phyloP scores from a whole-genome alignment of 345 rosid genomes.

The Geranium brycei region DNA sequence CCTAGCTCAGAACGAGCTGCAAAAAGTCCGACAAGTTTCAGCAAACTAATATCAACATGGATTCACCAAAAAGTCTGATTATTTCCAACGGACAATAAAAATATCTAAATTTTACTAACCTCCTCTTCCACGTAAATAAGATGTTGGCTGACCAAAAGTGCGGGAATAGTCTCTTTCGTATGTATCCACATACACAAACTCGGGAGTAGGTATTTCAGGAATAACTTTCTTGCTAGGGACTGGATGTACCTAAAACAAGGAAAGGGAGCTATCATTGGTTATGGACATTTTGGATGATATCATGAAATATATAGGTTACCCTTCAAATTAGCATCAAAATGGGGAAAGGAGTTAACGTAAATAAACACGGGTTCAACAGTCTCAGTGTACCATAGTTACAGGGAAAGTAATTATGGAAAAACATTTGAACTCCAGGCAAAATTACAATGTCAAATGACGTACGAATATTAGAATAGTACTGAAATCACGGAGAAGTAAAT shows the following conservation, averaged over 20 bases:
- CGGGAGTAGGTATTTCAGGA: constrained; percentile 87
- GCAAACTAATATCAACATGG: neutral
- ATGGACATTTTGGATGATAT: neutral
- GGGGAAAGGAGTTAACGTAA: neutral
- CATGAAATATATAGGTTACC: neutral
- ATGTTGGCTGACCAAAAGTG: constrained; percentile 66
- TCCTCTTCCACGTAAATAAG: constrained; percentile 94
- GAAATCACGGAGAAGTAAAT: neutral
- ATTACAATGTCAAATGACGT: neutral
- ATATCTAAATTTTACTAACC: constrained; percentile 29
- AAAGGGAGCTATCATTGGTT: neutral
- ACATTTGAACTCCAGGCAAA: neutral
- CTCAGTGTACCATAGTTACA: neutral
- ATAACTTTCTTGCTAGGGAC: constrained; percentile 53
- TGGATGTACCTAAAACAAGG: constrained; percentile 31
- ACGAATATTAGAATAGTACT: neutral
- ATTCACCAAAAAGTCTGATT: neutral
- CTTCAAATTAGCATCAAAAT: neutral
- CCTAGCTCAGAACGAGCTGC: constrained; percentile 96
- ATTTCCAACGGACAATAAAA: neutral
- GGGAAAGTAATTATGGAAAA: neutral
- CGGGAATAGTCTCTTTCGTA: constrained; percentile 81
- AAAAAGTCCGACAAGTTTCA: constrained; percentile 15
- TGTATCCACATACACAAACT: constrained; percentile 74
- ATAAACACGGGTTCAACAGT: neutral